Percentiles rank a stretch among this genome's conserved stretches.
Evolutionary conservation across 306 rosid species (phyloP).

Genomic region (Lagenaria siceraria): DNA sequence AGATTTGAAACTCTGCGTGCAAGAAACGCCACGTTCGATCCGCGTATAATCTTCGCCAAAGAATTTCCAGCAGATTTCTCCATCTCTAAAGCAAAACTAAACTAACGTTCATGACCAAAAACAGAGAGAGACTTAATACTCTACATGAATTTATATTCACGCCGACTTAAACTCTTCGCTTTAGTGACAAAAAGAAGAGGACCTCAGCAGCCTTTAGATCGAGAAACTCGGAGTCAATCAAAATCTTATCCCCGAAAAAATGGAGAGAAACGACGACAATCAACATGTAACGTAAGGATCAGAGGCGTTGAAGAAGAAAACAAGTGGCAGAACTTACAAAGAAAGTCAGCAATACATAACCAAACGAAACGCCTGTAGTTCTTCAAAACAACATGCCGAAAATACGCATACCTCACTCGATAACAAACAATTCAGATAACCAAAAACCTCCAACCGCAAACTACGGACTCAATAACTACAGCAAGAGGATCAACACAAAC

Average conservation of each 20-base stretch:
- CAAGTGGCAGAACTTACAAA: not conserved
- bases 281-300: not conserved
- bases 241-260: not conserved
- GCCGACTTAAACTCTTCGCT: not conserved
- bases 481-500: not conserved
- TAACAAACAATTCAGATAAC: not conserved
- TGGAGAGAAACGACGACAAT: not conserved
- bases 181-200: not conserved
- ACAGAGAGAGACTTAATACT: not conserved
- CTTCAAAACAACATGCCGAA: not conserved
- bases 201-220: not conserved
- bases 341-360: not conserved
- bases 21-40: slow-evolving; percentile 11
- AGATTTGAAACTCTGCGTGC: slow-evolving; percentile 8
- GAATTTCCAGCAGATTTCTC: slow-evolving; percentile 4
- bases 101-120: not conserved
- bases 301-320: not conserved
- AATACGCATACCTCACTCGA: not conserved
- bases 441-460: not conserved
- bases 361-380: not conserved
- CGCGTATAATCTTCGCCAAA: not conserved
- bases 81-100: slow-evolving; percentile 1
- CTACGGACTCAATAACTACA: not conserved
- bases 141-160: not conserved
- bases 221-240: not conserved